Base-by-base conservation (phyloP, 2,329 filamentous ascomycete species). In the Paraconiothyrium sp. region DNA sequence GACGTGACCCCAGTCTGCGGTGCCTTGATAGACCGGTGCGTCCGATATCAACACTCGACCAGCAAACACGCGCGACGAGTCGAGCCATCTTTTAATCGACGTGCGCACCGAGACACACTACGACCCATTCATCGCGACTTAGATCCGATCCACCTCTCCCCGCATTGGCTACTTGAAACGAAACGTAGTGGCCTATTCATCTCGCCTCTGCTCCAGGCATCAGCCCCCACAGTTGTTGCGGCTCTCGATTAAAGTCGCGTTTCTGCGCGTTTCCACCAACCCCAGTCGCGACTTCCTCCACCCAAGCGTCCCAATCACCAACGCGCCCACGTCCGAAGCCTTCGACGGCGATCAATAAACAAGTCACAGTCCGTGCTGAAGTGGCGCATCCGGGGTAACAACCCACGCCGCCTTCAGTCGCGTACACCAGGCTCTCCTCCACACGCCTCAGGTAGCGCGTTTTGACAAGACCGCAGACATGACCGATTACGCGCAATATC, bases 401-500 rank as follows among this genome's bases (percentile, higher is more conserved):
- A 64, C 69, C 60, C 61, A 64, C 68, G 67, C 65, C 68, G 60
- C 68, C 63, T 72, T 48, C 58, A 56, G 61, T 72, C 68, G 70
- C 71, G 65, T 71, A 65, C 63, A 47, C 64, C 58, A 59, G 71
- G 57, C 63, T 62, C 67, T 57, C 67, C 63, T 61, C 62, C 68
- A 66, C 70, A 70, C 67, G 59, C 64, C 32, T 67, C 67, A 69
- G 64, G 65, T 63, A 67, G 64, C 63, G 51, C 60, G 58, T 66
- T 67, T 51, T 56, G 58, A 60, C 49, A 55, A 57, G 60, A 62
- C 57, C 58, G 56, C 67, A 66, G 69, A 57, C 67, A 78, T 76
- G 78, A 84, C 83, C 74, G 82, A 84, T 66, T 83, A 84, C 76
- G 76, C 81, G 62, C 79, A 81, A 64, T 84, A 83, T 63, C 81